Conservation (phyloP, 2,329 filamentous ascomycete genomes). For the Arthroderma uncinatum region DNA sequence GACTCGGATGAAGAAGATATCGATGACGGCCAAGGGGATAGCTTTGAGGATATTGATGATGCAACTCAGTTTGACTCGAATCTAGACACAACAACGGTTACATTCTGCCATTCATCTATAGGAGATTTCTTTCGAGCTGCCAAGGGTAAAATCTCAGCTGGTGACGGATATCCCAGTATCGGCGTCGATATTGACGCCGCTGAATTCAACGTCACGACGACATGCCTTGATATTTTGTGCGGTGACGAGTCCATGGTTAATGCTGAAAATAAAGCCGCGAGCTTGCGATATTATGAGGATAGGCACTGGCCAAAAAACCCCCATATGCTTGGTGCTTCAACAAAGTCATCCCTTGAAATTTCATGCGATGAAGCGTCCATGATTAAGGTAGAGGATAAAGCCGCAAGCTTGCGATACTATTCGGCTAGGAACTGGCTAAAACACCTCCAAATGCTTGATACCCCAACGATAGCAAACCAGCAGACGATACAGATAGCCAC, state of each 20-base stretch:
- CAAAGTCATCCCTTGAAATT: background rate
- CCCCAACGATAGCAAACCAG: background rate
- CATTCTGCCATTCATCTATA: constrained; percentile 20
- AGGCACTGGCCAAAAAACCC: background rate
- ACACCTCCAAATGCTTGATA: background rate
- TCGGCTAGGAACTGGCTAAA: background rate
- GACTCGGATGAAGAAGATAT: constrained; percentile 11
- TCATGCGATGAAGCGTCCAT: background rate
- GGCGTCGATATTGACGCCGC: constrained; percentile 17
- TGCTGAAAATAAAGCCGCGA: background rate
- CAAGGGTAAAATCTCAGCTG: constrained; percentile 13
- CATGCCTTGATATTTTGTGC: constrained; percentile 3
- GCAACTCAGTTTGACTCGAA: constrained; percentile 17
- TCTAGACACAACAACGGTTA: constrained; percentile 13
- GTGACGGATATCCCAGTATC: constrained; percentile 9
- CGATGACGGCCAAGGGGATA: background rate
- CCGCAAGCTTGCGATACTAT: background rate
- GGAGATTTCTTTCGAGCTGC: constrained; percentile 18
- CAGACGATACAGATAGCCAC: background rate
- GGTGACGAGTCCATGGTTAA: background rate
- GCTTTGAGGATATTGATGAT: constrained; percentile 9
- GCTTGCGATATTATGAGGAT: background rate
- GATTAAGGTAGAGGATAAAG: background rate
- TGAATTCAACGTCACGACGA: constrained; percentile 13
- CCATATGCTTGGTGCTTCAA: background rate